These are phyloP conservation scores for Mortierella hygrophila DNA, from an alignment of 192 early-diverging fungal species.

Conservation along the genomic window DNA sequence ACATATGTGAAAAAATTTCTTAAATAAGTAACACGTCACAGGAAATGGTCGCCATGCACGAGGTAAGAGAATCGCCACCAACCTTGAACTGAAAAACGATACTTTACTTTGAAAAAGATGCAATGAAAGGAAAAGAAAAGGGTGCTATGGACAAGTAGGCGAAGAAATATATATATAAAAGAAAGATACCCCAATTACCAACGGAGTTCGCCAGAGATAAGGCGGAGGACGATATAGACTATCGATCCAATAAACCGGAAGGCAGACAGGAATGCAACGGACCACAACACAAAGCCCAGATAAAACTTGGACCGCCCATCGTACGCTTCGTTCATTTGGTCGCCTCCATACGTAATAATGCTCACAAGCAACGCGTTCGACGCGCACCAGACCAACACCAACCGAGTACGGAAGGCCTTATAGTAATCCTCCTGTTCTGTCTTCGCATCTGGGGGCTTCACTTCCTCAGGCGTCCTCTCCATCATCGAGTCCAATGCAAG, in stretches of 20 bases:
- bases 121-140: neutral
- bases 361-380: constrained; percentile 82
- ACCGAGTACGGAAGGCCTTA: constrained; percentile 85
- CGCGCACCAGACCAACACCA: constrained; percentile 89
- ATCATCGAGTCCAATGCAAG: constrained; percentile 72
- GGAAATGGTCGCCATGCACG: neutral
- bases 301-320: constrained; percentile 64
- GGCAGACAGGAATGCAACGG: constrained; percentile 76
- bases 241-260: constrained; percentile 82
- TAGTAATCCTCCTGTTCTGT: constrained; percentile 90
- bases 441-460: constrained; percentile 65
- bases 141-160: neutral
- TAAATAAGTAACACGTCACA: neutral
- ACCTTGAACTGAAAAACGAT: neutral
- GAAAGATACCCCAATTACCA: constrained; percentile 10
- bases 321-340: constrained; percentile 38
- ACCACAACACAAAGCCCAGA: constrained; percentile 89
- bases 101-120: neutral
- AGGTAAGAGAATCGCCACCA: neutral
- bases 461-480: constrained; percentile 52
- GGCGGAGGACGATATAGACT: constrained; percentile 72
- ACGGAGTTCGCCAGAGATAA: constrained; percentile 58
- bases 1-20: neutral
- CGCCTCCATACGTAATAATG: constrained; percentile 72
- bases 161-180: neutral